These are phyloP conservation scores for Yarrowia osloensis DNA, from an alignment of 805 yeast genomes.

Conservation along the genomic window DNA sequence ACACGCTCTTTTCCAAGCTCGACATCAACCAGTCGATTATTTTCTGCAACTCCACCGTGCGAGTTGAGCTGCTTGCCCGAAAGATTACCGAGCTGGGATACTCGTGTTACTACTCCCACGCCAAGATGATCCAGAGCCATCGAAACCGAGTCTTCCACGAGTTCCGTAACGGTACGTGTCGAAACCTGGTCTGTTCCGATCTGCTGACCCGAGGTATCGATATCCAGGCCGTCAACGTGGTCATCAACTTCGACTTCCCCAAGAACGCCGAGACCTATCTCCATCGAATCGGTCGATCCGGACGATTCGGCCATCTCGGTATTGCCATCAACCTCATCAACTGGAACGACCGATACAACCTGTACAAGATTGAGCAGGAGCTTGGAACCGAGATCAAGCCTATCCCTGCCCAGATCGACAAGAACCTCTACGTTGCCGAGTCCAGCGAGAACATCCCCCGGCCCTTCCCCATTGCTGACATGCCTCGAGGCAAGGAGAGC, in stretches of 20 bases:
- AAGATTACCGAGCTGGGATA: constrained; percentile 95
- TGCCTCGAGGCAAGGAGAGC: constrained; percentile 36
- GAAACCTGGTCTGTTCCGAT: constrained; percentile 96
- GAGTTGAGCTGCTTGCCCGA: constrained; percentile 93
- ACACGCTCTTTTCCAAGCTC: constrained; percentile 89
- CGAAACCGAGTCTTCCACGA: constrained; percentile 98
- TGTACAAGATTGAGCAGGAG: constrained; percentile 95
- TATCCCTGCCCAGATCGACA: constrained; percentile 91
- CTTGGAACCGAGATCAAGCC: constrained; percentile 97
- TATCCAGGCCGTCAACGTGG: constrained; percentile 98
- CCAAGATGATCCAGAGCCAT: constrained; percentile 95
- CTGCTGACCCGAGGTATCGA: constrained; percentile 97
- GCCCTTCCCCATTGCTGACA: constrained; percentile 76
- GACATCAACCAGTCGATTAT: constrained; percentile 96
- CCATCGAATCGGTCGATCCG: constrained; percentile 98
- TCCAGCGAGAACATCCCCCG: constrained; percentile 69
- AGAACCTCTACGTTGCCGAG: constrained; percentile 76
- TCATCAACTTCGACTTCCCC: constrained; percentile 97
- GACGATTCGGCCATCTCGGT: constrained; percentile 98
- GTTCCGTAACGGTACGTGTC: constrained; percentile 95
- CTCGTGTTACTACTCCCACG: constrained; percentile 96
- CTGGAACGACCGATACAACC: constrained; percentile 93
- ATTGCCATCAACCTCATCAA: constrained; percentile 94
- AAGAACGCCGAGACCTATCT: constrained; percentile 96
- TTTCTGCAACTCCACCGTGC: constrained; percentile 93